These are phyloP conservation scores for Cystobasidium pallidum DNA, from an alignment of 1,284 basidiomycete species.

Conservation along the genomic window DNA sequence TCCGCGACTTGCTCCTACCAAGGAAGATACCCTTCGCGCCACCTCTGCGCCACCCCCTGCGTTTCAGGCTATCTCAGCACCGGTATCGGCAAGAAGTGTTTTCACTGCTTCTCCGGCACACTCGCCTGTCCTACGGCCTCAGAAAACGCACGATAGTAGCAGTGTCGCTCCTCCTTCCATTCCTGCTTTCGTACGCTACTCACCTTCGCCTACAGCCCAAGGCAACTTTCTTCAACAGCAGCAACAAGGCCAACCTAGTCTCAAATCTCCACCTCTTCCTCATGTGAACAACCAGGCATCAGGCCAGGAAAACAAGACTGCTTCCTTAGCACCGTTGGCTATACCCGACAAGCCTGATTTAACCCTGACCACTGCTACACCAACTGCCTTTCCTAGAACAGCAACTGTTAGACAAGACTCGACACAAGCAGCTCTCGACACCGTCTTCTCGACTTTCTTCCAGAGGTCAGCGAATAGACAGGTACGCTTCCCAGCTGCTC, in stretches of 20 bases:
- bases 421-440: conserved; percentile 43
- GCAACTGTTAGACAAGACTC: conserved; percentile 39
- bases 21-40: conserved; percentile 26
- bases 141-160: not conserved
- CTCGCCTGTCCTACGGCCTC: conserved; percentile 20
- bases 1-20: conserved; percentile 5
- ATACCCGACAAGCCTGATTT: conserved; percentile 38
- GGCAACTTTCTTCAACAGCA: conserved; percentile 23
- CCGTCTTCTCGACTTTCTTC: conserved; percentile 44
- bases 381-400: conserved; percentile 41
- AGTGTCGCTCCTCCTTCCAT: not conserved
- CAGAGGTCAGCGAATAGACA: conserved; percentile 19
- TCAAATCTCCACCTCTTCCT: conserved; percentile 37
- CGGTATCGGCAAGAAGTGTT: conserved; percentile 3
- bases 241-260: conserved; percentile 21
- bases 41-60: conserved; percentile 22
- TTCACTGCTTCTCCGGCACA: conserved; percentile 29
- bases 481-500: conserved; percentile 3
- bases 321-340: conserved; percentile 34
- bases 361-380: conserved; percentile 40
- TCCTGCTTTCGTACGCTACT: conserved; percentile 14
- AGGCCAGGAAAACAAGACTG: conserved; percentile 20
- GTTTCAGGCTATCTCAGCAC: conserved; percentile 1
- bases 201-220: conserved; percentile 32
- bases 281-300: conserved; percentile 14